Evolutionary conservation across 768 basidiomycete genomes (phyloP).

Genomic region (Kwoniella dejecticola): DNA sequence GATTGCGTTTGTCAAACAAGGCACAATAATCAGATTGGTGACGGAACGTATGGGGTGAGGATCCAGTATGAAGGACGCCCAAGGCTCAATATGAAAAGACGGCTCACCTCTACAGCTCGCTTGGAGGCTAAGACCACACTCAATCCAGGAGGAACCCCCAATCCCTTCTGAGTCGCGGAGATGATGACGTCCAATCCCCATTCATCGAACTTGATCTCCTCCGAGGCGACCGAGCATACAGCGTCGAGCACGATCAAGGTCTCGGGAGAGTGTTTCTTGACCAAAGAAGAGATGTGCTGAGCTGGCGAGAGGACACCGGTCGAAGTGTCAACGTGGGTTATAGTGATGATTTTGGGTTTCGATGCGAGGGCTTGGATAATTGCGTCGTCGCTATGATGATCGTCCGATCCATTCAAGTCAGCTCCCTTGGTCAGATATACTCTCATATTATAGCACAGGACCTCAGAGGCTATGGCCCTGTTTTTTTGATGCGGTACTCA

Average conservation of each 20-base stretch:
- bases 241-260: constrained; percentile 86
- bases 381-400: constrained; percentile 50
- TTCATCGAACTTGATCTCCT: constrained; percentile 89
- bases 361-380: constrained; percentile 64
- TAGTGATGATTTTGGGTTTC: constrained; percentile 82
- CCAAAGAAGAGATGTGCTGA: constrained; percentile 70
- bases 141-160: constrained; percentile 89
- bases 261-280: constrained; percentile 75
- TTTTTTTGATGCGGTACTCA: constrained; percentile 25
- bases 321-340: constrained; percentile 69
- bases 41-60: no score
- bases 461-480: no score
- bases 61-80: not conserved
- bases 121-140: constrained; percentile 81
- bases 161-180: constrained; percentile 62
- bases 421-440: no score
- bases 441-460: no score
- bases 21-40: no score
- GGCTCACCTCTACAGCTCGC: constrained; percentile 68
- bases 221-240: constrained; percentile 95
- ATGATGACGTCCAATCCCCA: constrained; percentile 88
- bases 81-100: not conserved
- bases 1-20: not conserved
- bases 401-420: no score
- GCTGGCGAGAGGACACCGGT: constrained; percentile 82